Conservation (phyloP, 176 grass and related monocot genomes). For the Lolium rigidum region DNA sequence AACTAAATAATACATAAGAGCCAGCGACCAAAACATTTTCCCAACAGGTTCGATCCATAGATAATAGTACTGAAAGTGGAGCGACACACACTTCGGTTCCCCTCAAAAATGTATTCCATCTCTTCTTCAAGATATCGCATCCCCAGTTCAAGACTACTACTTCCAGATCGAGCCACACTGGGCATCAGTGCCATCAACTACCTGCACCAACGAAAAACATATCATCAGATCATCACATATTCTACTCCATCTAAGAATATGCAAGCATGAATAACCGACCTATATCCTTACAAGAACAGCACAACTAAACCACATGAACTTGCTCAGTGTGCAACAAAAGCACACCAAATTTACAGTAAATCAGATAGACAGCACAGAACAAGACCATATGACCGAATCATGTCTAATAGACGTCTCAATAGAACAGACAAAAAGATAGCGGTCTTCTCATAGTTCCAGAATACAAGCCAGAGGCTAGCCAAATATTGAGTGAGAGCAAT, state of each 20-base stretch:
- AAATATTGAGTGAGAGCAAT: not conserved
- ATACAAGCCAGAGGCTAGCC: not conserved
- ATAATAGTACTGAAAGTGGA: constrained; percentile 38
- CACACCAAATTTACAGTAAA: not conserved
- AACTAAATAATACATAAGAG: constrained; percentile 6
- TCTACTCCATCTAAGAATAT: not conserved
- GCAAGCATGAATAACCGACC: not conserved
- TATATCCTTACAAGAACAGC: not conserved
- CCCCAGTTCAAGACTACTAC: constrained; percentile 10
- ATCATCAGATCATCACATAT: not conserved
- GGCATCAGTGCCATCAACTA: constrained; percentile 19
- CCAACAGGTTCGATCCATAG: not conserved
- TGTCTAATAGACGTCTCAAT: not conserved
- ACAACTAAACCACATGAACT: not conserved
- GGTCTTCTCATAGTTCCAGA: not conserved
- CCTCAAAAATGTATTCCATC: not conserved
- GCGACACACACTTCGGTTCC: not conserved
- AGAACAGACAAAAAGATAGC: not conserved
- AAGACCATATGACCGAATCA: not conserved
- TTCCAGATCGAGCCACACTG: not conserved
- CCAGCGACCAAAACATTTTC: not conserved
- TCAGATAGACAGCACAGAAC: not conserved
- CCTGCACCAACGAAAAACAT: constrained; percentile 28
- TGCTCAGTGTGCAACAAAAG: not conserved
- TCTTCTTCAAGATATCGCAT: constrained; percentile 5